Base-by-base conservation (phyloP, 2,329 filamentous ascomycete species). In the Stagonosporopsis cucurbitacearum region DNA sequence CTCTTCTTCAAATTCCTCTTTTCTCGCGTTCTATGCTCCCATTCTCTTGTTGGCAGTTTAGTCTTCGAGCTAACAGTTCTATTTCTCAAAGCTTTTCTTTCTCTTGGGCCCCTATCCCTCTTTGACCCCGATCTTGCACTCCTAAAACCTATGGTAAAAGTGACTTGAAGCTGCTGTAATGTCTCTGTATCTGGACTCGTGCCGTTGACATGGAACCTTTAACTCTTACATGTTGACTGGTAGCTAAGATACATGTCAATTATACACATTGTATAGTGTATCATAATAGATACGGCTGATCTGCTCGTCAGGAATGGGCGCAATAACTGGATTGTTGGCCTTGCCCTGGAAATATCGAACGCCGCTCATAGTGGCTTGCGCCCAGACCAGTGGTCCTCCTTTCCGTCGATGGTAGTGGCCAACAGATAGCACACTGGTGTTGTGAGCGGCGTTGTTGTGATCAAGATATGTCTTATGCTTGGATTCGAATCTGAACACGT, bases 311-410 rank as follows among this genome's bases (percentile, higher is more conserved):
- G 37, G n/a, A n/a, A 43, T 30, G 2, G 12, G 22, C 2, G 12
- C 20, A 12, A 17, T 6, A 0, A 35, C 22, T 15, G 19, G 2
- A 9, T 41, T 42, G 2, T 6, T 8, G 12, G 4, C 30, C 30
- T 50, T 55, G 5, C 46, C 32, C n/a, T n/a, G 33, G 3, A 46
- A 57, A 25, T 62, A 59, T 0, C 26, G 11, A 2, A 59, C 41
- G 2, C 11, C 8, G 3, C 19, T 26, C 0, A 15, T 35, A 4
- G 43, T 50, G 1, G 48, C 39, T 6, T 45, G 30, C 11, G 42
- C 57, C 57, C 57, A 58, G 13, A 58, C 54, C 9, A 45, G 13
- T 2, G 49, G 51, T 1, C 53, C 48, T 11, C 32, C 33, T 3
- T 19, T 15, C 22, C 47, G 46, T 0, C 20, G 28, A 12, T 17